These are phyloP conservation scores for Citrus mangshanensis DNA, from an alignment of 345 rosid genomes.

Conservation along the genomic window DNA sequence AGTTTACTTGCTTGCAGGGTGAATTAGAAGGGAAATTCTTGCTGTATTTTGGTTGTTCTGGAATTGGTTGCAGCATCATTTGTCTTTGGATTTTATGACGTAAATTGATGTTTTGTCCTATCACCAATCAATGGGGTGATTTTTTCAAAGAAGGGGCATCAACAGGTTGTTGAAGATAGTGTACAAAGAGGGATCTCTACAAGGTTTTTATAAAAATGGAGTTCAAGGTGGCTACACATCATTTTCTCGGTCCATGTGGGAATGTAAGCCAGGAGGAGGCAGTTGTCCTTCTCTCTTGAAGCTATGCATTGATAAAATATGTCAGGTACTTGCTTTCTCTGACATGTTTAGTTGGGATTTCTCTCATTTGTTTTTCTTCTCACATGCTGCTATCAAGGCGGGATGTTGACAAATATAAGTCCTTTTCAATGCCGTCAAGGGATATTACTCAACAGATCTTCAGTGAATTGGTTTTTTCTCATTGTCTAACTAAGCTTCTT, in stretches of 20 bases:
- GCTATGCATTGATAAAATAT: constrained; percentile 23
- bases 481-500: constrained; percentile 23
- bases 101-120: not conserved
- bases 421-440: constrained; percentile 26
- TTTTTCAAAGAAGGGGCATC: constrained; percentile 29
- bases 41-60: constrained; percentile 2
- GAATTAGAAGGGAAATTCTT: not conserved
- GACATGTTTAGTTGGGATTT: not conserved
- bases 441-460: constrained; percentile 31
- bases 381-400: not conserved
- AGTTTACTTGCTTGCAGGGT: not conserved
- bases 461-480: constrained; percentile 21
- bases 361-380: not conserved
- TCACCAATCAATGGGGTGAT: constrained; percentile 23
- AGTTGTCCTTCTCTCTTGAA: constrained; percentile 28
- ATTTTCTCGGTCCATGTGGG: constrained; percentile 12
- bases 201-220: constrained; percentile 15
- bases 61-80: not conserved
- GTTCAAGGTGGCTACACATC: constrained; percentile 29
- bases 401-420: constrained; percentile 16
- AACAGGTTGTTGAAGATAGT: constrained; percentile 22
- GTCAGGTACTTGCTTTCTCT: constrained; percentile 12
- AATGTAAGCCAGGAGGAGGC: constrained; percentile 9
- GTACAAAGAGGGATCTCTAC: constrained; percentile 13
- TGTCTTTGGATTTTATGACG: constrained; percentile 4